Percentiles rank a stretch among this genome's conserved stretches.
Conservation (phyloP, 2,329 filamentous ascomycete species). For the Fusarium sp. region DNA sequence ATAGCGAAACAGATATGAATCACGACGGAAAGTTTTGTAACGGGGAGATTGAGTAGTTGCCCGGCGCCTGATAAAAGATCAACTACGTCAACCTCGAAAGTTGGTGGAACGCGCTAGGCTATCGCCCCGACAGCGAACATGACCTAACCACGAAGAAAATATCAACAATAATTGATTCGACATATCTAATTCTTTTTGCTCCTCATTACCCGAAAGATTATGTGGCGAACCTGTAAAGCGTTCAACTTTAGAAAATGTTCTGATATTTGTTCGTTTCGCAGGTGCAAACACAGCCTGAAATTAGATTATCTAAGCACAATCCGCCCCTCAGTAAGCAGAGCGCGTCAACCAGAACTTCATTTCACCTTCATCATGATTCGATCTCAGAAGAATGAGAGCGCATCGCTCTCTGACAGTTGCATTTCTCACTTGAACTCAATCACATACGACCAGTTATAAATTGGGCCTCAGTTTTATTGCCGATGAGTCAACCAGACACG, state of each 20-base stretch:
- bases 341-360: background rate
- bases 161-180: background rate
- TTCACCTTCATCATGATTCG: background rate
- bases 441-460: fast-evolving
- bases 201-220: too few relatives aligned
- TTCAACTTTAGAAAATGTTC: too few relatives aligned
- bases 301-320: background rate
- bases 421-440: too few relatives aligned
- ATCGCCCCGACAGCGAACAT: background rate
- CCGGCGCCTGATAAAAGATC: background rate
- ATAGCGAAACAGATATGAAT: too few relatives aligned
- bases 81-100: constrained; percentile 21
- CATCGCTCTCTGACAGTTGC: background rate
- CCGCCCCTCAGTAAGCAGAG: background rate
- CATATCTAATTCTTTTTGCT: too few relatives aligned
- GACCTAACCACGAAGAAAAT: background rate
- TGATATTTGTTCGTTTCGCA: too few relatives aligned
- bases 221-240: too few relatives aligned
- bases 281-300: background rate
- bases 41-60: too few relatives aligned
- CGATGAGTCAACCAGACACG: background rate
- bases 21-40: too few relatives aligned
- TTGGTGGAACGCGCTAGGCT: background rate
- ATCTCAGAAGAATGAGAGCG: background rate
- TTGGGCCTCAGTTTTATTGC: fast-evolving